Base-by-base conservation (phyloP, 306 rosid genomes). In the Adenanthera pavonina region DNA sequence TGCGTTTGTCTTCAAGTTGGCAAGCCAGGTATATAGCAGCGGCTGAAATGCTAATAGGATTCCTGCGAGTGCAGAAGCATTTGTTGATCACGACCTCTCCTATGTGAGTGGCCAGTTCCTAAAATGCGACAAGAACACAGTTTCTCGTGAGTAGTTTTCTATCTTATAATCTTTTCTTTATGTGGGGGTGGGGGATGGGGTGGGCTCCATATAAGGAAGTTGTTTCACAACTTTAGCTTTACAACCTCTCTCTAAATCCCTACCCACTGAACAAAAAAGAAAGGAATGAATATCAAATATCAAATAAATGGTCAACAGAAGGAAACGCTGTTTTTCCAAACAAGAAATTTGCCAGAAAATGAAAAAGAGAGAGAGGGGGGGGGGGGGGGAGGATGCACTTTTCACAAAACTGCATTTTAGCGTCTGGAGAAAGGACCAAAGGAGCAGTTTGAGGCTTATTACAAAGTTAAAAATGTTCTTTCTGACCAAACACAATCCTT, bases 1-100 rank as follows among this genome's bases (percentile, higher is more conserved):
- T 95, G 82, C 98, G 95, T 77, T 95, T 95, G 91, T 95, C 99
- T 90, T 95, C 99, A 53, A 95, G 94, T 86, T 95, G 99, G 91
- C 99, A 95, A 64, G 99, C 99, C 82, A 95, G 80, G 82, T 95
- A 95, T 83, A 95, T 95, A 16, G 99, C 98, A 38, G 97, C 98
- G 1, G 97, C 99, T 7, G 97, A 95, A 78, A 95, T 95, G 89
- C 99, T 95, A 69, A 95, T 95, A 43, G 99, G 99, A 79, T 89
- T 95, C 74, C 97, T 87, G 74, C 98, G 92, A 56, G 98, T 95
- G 91, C 99, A 95, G 90, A 95, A 95, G 91, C 99, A 95, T 88
- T 95, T 93, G 88, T 95, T 95, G 88, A 95, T 93, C 82, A 95
- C 99, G 9, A 93, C 98, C 85, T 95, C 98, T 66, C 98, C 98